Base-by-base conservation (phyloP, 345 rosid genomes). In the Melaleuca alternifolia region DNA sequence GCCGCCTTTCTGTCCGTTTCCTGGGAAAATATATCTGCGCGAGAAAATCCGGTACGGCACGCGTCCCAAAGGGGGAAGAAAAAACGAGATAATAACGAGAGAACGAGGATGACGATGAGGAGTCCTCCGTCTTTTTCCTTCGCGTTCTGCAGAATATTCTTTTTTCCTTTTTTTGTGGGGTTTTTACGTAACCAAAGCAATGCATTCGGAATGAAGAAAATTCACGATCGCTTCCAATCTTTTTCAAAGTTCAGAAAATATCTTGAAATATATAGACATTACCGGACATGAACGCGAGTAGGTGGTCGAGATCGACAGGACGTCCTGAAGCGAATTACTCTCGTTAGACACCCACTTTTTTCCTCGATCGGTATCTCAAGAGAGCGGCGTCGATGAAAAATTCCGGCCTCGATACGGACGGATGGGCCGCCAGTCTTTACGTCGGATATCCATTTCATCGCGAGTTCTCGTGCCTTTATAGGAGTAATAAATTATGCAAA, bases 271-370 rank as follows among this genome's bases (percentile, higher is more conserved):
- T n/a, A n/a, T n/a, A n/a, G n/a, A n/a, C n/a, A n/a, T n/a, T n/a
- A n/a, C n/a, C n/a, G n/a, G n/a, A n/a, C n/a, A n/a, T n/a, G n/a
- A n/a, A n/a, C n/a, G n/a, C n/a, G n/a, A n/a, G n/a, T n/a, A n/a
- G n/a, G n/a, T n/a, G n/a, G n/a, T n/a, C n/a, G n/a, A n/a, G n/a
- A n/a, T n/a, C n/a, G n/a, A n/a, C n/a, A n/a, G n/a, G n/a, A n/a
- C n/a, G n/a, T n/a, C n/a, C 28, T 5, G 3, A 56, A 24, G 28
- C 24, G 23, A 8, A 7, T 52, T 57, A 26, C 8, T n/a, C 4
- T 12, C 4, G 28, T 0, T 1, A 0, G 16, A 1, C 1, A 7
- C 15, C 2, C 4, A 14, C 65, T 59, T n/a, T 59, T 16, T n/a
- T 59, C 16, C 65, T 26, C 18, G 8, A 13, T 6, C 16, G 8